Base-by-base conservation (phyloP, 768 basidiomycete species). In the Dendrothele bispora region DNA sequence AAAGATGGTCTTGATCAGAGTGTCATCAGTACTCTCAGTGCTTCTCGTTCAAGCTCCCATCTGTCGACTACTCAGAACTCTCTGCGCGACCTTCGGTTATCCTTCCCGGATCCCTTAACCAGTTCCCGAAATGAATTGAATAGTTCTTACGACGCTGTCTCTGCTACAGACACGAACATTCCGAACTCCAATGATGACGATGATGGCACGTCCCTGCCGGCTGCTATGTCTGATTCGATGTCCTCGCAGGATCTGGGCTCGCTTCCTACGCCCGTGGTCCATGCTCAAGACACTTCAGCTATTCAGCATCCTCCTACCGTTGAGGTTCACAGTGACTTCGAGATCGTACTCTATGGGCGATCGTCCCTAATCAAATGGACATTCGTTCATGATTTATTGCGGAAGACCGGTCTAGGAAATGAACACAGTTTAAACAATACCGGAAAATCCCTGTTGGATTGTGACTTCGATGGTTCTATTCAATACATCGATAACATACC, bases 71-170 rank as follows among this genome's bases (percentile, higher is more conserved):
- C 76, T 46, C 84, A 84, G 49, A 75, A 60, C 46, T 80, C 83
- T n/a, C 67, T 82, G 41, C 84, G 83, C 64, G 86, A 89, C 68
- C 77, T 91, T 52, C 80, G 85, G 55, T 65, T 91, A 49, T 90
- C 88, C 27, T 91, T 91, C 68, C 88, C 88, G 30, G 88, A 91
- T 67, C 88, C 88, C 50, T 75, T 91, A 60, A 83, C 81, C 46
- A 86, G 84, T 61, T 85, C 85, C 45, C 75, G 73, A 52, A 77
- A 82, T 65, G 80, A 86, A 48, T 69, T 79, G 42, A 75, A 73
- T 62, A 73, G 77, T 51, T 82, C 84, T 27, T 82, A 78, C 59
- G 79, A 83, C 53, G 73, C 79, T 28, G 70, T 76, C 48, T 64
- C 67, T 41, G 64, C 69, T 44, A 61, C 71, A 52, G 73, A 74